These are phyloP conservation scores for Nicotiana attenuata DNA, from an alignment of 257 asterid species.

Conservation along the genomic window DNA sequence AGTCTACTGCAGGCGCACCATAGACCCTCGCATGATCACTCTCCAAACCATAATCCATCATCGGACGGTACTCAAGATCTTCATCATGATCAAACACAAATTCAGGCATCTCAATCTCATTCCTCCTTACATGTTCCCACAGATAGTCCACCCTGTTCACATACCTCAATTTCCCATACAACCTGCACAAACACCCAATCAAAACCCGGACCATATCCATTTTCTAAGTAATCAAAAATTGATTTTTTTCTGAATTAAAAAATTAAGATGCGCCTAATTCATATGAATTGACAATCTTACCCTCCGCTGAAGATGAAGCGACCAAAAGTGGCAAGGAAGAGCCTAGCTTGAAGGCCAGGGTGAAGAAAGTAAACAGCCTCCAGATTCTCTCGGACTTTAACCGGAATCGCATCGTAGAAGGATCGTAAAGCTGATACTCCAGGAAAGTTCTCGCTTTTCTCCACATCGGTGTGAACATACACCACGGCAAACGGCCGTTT, in stretches of 20 bases:
- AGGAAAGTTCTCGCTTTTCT: constrained; percentile 49
- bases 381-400: constrained; percentile 36
- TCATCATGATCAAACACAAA: constrained; percentile 75
- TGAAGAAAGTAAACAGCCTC: constrained; percentile 66
- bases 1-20: constrained; percentile 31
- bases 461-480: constrained; percentile 67
- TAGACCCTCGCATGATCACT: constrained; percentile 63
- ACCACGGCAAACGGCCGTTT: constrained; percentile 62
- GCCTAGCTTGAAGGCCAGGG: constrained; percentile 79
- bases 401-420: constrained; percentile 66
- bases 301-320: constrained; percentile 60
- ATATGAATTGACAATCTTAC: constrained; percentile 18
- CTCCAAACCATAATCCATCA: constrained; percentile 76
- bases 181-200: constrained; percentile 25
- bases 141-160: constrained; percentile 61
- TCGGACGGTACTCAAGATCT: constrained; percentile 64
- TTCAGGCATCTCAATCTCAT: constrained; percentile 68
- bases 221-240: neutral
- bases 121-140: constrained; percentile 69
- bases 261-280: neutral
- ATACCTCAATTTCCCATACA: constrained; percentile 66
- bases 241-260: neutral
- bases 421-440: constrained; percentile 62
- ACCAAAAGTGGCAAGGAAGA: constrained; percentile 80
- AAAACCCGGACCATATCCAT: neutral